A percentile compares a stretch with the other conserved stretches of the same genome.
phyloP scores from a whole-genome alignment of 1,284 basidiomycete species.

The Apiotrichum laibachii region DNA sequence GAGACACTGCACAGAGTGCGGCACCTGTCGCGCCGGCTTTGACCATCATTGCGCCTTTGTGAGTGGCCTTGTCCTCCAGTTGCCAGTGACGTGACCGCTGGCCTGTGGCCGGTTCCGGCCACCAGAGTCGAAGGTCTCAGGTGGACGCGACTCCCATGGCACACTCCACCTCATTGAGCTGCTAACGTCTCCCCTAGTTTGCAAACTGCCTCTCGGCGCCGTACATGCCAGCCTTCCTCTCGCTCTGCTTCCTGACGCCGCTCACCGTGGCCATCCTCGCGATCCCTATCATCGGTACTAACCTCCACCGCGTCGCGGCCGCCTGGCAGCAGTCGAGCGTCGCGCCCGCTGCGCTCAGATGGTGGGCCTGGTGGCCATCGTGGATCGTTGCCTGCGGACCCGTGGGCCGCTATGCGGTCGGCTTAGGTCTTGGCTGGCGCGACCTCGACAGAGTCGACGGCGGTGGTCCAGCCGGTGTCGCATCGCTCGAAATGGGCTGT shows the following conservation, averaged over 20 bases:
- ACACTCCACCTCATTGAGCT: too few relatives aligned
- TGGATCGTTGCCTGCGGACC: constrained; percentile 45
- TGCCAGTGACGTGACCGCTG: too few relatives aligned
- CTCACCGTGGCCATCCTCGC: constrained; percentile 25
- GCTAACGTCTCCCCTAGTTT: constrained; percentile 24
- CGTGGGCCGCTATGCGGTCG: constrained; percentile 33
- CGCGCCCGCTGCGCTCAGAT: constrained; percentile 16
- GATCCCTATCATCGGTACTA: constrained; percentile 21
- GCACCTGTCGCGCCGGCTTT: constrained; percentile 41
- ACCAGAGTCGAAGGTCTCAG: not conserved
- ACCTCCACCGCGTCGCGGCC: constrained; percentile 12
- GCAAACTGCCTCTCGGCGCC: constrained; percentile 47
- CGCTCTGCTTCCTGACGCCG: constrained; percentile 31
- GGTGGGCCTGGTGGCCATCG: constrained; percentile 28
- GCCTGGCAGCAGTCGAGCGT: constrained; percentile 17
- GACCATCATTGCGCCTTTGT: constrained; percentile 49
- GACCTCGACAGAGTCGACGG: constrained; percentile 29
- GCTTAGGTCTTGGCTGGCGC: constrained; percentile 36
- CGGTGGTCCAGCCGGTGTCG: constrained; percentile 3
- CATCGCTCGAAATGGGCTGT: constrained; percentile 24
- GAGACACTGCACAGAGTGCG: constrained; percentile 46
- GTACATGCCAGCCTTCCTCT: constrained; percentile 38
- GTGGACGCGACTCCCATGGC: not conserved
- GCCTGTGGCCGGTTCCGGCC: too few relatives aligned
- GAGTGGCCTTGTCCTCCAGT: too few relatives aligned